These are phyloP conservation scores for Phellopilus nigrolimitatus DNA, from an alignment of 1,284 basidiomycete species.

Conservation along the genomic window DNA sequence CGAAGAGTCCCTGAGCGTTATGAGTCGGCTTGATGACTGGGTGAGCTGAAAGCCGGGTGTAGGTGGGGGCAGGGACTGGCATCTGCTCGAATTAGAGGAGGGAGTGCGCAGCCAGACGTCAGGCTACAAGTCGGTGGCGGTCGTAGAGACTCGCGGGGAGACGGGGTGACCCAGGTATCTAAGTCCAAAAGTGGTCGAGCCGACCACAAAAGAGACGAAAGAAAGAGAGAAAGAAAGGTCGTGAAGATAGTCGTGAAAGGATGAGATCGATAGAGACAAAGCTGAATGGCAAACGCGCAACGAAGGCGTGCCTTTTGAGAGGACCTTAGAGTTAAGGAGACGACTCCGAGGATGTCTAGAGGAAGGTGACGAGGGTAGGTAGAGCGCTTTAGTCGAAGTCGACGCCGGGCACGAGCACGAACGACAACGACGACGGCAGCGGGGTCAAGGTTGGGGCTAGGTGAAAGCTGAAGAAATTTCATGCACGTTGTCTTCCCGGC, in stretches of 20 bases:
- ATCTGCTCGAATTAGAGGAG: slow-evolving; percentile 48
- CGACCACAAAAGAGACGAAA: slow-evolving; percentile 3
- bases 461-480: background rate
- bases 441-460: slow-evolving; percentile 4
- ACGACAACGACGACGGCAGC: slow-evolving; percentile 18
- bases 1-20: slow-evolving; percentile 31
- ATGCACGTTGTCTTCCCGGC: too few species aligned
- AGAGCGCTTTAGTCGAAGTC: slow-evolving; percentile 15
- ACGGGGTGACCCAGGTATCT: slow-evolving; percentile 10
- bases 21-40: slow-evolving; percentile 53
- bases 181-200: background rate
- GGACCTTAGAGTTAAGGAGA: slow-evolving; percentile 12
- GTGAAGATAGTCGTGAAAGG: slow-evolving; percentile 45
- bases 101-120: slow-evolving; percentile 32
- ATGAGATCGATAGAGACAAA: slow-evolving; percentile 31
- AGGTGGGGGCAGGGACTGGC: slow-evolving; percentile 74
- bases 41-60: slow-evolving; percentile 52
- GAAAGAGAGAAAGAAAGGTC: slow-evolving; percentile 31
- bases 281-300: slow-evolving; percentile 74
- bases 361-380: background rate
- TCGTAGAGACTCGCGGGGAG: background rate
- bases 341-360: slow-evolving; percentile 13
- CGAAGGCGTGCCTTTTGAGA: slow-evolving; percentile 85
- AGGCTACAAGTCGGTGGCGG: slow-evolving; percentile 7
- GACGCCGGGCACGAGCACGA: slow-evolving; percentile 15